Percentiles rank a stretch among this genome's conserved stretches.
These are phyloP conservation scores for Solanum chaucha DNA, from an alignment of 257 asterid species.

Conservation along the genomic window DNA sequence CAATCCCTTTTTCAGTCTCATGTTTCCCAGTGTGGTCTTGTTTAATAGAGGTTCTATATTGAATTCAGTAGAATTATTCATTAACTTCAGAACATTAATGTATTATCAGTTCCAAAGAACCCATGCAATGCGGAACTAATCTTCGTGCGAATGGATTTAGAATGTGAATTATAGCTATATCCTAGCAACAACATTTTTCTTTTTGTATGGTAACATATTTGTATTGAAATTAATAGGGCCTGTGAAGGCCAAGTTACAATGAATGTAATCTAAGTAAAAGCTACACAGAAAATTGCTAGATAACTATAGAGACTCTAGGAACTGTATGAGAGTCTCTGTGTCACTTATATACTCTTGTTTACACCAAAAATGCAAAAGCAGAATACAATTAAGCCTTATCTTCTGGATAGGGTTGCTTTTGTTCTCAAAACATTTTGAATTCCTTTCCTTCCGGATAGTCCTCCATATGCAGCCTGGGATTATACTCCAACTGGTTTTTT, in stretches of 20 bases:
- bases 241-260: not conserved
- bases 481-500: not conserved
- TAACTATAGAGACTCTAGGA: not conserved
- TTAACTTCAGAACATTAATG: not conserved
- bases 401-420: not conserved
- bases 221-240: not conserved
- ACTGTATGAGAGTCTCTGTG: not conserved
- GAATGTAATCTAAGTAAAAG: not conserved
- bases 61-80: not conserved
- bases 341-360: not conserved
- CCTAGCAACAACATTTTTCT: not conserved
- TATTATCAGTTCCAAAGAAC: not conserved
- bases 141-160: not conserved
- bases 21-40: not conserved
- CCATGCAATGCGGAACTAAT: not conserved
- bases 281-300: not conserved
- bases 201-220: not conserved
- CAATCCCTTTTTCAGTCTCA: not conserved
- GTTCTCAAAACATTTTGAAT: not conserved
- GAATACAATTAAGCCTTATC: not conserved
- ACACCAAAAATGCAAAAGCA: not conserved
- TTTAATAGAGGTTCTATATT: not conserved
- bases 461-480: not conserved
- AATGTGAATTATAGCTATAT: not conserved
- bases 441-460: not conserved